These are phyloP conservation scores for Trichoderma atroviride DNA, from an alignment of 2,329 filamentous ascomycete genomes.

Conservation along the genomic window DNA sequence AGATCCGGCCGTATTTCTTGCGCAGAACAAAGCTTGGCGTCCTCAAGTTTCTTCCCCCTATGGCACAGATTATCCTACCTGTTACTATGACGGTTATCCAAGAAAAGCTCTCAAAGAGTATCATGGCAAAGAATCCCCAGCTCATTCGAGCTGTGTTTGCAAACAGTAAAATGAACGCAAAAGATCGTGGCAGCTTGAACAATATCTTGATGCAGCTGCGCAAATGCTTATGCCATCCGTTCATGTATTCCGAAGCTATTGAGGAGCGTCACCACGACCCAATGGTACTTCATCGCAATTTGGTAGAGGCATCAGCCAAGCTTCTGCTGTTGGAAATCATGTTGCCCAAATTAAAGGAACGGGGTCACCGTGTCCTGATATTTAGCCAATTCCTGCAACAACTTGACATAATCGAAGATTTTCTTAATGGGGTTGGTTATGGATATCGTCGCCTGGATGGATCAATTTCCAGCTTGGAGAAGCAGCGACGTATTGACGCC, in stretches of 20 bases:
- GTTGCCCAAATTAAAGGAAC: conserved; percentile 81
- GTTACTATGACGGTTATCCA: conserved; percentile 95
- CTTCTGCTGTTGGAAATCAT: conserved; percentile 81
- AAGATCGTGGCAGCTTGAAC: conserved; percentile 79
- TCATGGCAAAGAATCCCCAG: conserved; percentile 86
- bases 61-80: conserved; percentile 92
- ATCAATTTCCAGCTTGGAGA: conserved; percentile 76
- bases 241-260: conserved; percentile 87
- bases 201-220: conserved; percentile 95
- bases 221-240: conserved; percentile 94
- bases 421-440: conserved; percentile 74
- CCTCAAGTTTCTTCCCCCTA: conserved; percentile 85
- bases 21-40: conserved; percentile 87
- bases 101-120: conserved; percentile 91
- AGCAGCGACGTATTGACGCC: conserved; percentile 90
- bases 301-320: conserved; percentile 91
- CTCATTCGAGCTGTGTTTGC: conserved; percentile 86
- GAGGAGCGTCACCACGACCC: conserved; percentile 74
- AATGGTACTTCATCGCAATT: conserved; percentile 70
- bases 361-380: conserved; percentile 87
- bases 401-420: conserved; percentile 90
- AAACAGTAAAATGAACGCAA: conserved; percentile 64
- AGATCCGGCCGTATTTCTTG: conserved; percentile 74
- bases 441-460: conserved; percentile 83
- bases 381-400: conserved; percentile 95